Conservation (phyloP, 2,329 filamentous ascomycete genomes). For the Clarireedia paspali region DNA sequence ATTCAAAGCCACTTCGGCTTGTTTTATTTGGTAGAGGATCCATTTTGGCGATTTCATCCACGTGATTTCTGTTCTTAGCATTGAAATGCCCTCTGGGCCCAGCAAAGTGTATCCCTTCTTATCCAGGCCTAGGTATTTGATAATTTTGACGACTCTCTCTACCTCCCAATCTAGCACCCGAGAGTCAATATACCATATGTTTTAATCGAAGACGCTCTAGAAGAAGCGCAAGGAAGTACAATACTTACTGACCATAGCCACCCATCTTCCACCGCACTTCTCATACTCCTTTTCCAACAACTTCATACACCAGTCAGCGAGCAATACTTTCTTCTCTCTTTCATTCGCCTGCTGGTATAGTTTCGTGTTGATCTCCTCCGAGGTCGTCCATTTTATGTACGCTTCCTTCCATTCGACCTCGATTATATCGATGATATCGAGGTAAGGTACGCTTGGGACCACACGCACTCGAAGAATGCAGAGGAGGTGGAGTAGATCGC, state of each 20-base stretch:
- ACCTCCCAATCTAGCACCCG: background rate
- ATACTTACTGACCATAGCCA: conserved; percentile 7
- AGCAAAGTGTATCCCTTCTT: background rate
- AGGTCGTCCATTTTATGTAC: too few species aligned
- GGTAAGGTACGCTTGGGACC: background rate
- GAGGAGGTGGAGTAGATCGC: background rate
- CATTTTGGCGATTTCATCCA: background rate
- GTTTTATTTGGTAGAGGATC: background rate
- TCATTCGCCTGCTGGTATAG: background rate
- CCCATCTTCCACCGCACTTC: conserved; percentile 6
- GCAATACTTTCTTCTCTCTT: background rate
- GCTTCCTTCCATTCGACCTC: too few species aligned
- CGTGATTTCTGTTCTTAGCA: background rate
- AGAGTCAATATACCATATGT: background rate
- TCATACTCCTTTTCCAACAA: background rate
- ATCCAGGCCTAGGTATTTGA: background rate
- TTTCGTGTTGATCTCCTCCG: background rate
- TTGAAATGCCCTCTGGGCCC: background rate
- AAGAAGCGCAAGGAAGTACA: background rate
- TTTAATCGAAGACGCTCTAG: background rate
- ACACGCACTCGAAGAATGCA: background rate
- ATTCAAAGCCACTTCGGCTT: background rate
- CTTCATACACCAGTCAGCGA: background rate
- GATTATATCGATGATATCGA: background rate
- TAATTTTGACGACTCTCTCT: background rate